phyloP scores from a whole-genome alignment of 2,329 filamentous ascomycete species.

The Xylariomycetidae sp. region DNA sequence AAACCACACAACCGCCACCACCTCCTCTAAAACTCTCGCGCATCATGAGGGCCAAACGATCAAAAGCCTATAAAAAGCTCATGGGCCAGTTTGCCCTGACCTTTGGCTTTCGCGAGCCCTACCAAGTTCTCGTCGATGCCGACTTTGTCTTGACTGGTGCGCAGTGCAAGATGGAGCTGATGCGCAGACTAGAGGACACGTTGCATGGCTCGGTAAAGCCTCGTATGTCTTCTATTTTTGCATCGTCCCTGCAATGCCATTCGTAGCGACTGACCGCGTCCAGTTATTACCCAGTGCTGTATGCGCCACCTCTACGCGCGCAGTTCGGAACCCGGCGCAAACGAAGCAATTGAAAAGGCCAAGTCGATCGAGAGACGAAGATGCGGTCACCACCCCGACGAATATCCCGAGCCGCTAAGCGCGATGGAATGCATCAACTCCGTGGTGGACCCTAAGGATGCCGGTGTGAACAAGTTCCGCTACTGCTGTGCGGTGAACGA shows the following conservation, averaged over 20 bases:
- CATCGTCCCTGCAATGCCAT: no score
- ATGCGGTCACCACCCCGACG: constrained; percentile 69
- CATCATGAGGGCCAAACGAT: constrained; percentile 51
- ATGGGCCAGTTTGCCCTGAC: constrained; percentile 86
- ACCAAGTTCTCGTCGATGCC: constrained; percentile 86
- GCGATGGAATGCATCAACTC: constrained; percentile 64
- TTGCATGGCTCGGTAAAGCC: constrained; percentile 70
- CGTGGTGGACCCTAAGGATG: constrained; percentile 73
- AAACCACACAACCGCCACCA: not conserved
- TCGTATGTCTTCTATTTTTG: constrained; percentile 42
- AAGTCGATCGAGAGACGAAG: constrained; percentile 70
- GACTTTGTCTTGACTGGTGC: constrained; percentile 77
- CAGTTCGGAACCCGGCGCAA: constrained; percentile 46
- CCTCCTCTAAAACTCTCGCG: constrained; percentile 18
- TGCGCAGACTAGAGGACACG: constrained; percentile 70
- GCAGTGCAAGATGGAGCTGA: constrained; percentile 84
- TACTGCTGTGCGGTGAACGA: constrained; percentile 76
- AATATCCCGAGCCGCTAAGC: constrained; percentile 64
- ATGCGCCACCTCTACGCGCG: constrained; percentile 71
- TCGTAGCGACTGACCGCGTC: no score
- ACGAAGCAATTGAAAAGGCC: constrained; percentile 63
- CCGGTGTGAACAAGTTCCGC: constrained; percentile 66
- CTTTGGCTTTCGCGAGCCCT: constrained; percentile 89
- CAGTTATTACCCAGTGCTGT: constrained; percentile 75
- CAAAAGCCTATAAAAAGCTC: constrained; percentile 80